phyloP scores from a whole-genome alignment of 2,329 filamentous ascomycete genomes.

The Calonectria pteridis region DNA sequence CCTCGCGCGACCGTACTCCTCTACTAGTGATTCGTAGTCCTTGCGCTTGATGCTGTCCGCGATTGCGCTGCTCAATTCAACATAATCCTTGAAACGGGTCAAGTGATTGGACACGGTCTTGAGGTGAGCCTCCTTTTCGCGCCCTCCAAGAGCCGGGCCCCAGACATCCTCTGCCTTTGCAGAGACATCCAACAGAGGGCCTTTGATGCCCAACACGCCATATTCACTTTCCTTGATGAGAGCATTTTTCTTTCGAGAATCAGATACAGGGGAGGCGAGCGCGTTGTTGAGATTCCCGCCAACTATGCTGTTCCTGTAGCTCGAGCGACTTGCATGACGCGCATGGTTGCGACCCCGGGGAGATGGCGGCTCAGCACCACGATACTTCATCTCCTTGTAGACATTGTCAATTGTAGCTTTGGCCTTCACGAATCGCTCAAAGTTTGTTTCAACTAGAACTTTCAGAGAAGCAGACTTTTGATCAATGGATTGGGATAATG shows the following conservation, averaged over 20 bases:
- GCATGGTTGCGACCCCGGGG: constrained; percentile 65
- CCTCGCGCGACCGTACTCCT: constrained; percentile 87
- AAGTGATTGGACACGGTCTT: constrained; percentile 82
- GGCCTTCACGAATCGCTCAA: constrained; percentile 96
- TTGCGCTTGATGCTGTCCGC: constrained; percentile 89
- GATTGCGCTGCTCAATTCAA: constrained; percentile 83
- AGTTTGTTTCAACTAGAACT: constrained; percentile 96
- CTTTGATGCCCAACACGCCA: constrained; percentile 88
- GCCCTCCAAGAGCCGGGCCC: constrained; percentile 91
- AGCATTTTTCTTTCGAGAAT: constrained; percentile 86
- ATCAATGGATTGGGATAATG: constrained; percentile 91
- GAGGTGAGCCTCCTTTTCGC: constrained; percentile 89
- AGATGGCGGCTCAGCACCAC: constrained; percentile 67
- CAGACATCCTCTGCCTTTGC: constrained; percentile 97
- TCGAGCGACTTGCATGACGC: constrained; percentile 75
- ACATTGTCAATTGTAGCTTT: constrained; percentile 99
- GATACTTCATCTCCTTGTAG: constrained; percentile 95
- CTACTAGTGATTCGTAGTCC: constrained; percentile 89
- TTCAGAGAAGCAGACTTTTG: constrained; percentile 98
- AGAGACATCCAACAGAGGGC: constrained; percentile 87
- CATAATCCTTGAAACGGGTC: constrained; percentile 83
- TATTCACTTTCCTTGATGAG: constrained; percentile 93
- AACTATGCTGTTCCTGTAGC: constrained; percentile 67
- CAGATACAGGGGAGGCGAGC: constrained; percentile 55
- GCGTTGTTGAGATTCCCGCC: constrained; percentile 54